These are phyloP conservation scores for Exophiala oligosperma DNA, from an alignment of 2,329 filamentous ascomycete genomes.

Conservation along the genomic window DNA sequence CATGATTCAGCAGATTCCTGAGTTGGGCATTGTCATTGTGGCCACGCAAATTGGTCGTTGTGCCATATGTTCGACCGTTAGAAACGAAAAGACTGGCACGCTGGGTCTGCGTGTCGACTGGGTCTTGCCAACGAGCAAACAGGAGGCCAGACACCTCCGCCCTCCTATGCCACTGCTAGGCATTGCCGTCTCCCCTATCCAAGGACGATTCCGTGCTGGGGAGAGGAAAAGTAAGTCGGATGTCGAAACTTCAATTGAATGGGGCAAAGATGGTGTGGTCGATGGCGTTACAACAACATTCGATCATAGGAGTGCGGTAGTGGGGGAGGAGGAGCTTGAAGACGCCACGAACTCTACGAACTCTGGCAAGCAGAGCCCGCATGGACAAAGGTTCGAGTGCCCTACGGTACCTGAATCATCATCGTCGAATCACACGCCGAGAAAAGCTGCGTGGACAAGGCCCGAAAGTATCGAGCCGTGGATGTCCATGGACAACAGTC, in stretches of 20 bases:
- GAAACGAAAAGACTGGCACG: conserved; percentile 33
- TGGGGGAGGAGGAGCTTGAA: conserved; percentile 1
- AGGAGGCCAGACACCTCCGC: conserved; percentile 47
- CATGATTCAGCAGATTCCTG: conserved; percentile 58
- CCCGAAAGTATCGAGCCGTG: conserved; percentile 32
- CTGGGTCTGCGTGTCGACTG: conserved; percentile 57
- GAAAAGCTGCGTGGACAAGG: conserved; percentile 13
- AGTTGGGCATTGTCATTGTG: conserved; percentile 58
- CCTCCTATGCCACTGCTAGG: conserved; percentile 51
- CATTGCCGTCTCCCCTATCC: conserved; percentile 58
- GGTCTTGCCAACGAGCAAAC: conserved; percentile 54
- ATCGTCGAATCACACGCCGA: too few species aligned
- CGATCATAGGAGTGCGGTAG: conserved; percentile 19
- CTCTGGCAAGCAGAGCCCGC: too few species aligned
- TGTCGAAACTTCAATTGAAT: conserved; percentile 22
- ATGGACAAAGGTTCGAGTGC: too few species aligned
- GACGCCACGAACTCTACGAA: too few species aligned
- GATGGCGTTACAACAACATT: conserved; percentile 28
- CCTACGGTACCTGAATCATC: too few species aligned
- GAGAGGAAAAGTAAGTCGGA: conserved; percentile 17
- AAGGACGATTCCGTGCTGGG: conserved; percentile 39
- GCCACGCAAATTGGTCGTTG: conserved; percentile 59
- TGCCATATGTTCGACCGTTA: conserved; percentile 55
- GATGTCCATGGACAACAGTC: conserved; percentile 42
- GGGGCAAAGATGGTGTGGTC: conserved; percentile 18